Conservation (phyloP, 371 early-diverging fungal species). For the Smittium mucronatum region DNA sequence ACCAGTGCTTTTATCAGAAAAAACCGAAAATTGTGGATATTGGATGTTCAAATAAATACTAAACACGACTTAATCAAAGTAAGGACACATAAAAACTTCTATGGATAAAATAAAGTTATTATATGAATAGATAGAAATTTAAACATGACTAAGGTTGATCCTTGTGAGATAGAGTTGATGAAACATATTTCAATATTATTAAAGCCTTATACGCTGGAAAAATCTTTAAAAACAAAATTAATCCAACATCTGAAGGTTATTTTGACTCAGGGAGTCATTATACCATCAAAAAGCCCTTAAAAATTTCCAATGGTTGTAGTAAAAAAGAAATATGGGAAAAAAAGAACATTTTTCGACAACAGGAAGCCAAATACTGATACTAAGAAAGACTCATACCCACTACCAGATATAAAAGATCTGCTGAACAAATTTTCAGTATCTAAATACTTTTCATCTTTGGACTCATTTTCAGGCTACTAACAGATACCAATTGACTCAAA, state of each 20-base stretch:
- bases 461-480: slow-evolving; percentile 10
- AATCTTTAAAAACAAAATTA: not conserved
- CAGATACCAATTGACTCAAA: not conserved
- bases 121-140: slow-evolving; percentile 23
- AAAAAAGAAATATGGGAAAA: slow-evolving; percentile 38
- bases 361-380: slow-evolving; percentile 36
- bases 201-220: not conserved
- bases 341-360: slow-evolving; percentile 36
- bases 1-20: not conserved
- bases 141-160: slow-evolving; percentile 1
- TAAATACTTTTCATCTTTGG: slow-evolving; percentile 20
- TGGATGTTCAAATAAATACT: not conserved
- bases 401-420: slow-evolving; percentile 30
- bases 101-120: not conserved
- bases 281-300: slow-evolving; percentile 16
- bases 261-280: not conserved
- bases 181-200: not conserved
- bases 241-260: not conserved
- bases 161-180: slow-evolving; percentile 7
- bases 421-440: slow-evolving; percentile 18
- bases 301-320: slow-evolving; percentile 44
- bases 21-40: not conserved
- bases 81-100: not conserved
- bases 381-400: slow-evolving; percentile 29
- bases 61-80: not conserved